Evolutionary conservation across 2,329 filamentous ascomycete genomes (phyloP).

Genomic region (Simplicillium aogashimaense): DNA sequence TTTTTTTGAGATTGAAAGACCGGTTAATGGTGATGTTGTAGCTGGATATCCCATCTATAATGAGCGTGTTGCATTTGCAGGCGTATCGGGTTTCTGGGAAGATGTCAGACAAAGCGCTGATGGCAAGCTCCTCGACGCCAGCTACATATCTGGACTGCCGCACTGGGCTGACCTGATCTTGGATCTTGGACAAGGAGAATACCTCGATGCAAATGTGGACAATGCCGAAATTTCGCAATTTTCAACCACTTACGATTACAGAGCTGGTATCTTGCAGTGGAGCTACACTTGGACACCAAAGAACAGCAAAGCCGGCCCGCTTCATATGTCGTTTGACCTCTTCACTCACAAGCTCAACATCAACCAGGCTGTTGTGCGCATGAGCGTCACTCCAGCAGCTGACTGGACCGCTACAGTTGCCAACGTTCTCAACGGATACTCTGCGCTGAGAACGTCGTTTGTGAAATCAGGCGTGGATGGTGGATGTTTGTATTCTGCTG

Average conservation of each 20-base stretch:
- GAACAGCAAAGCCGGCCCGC: constrained; percentile 25
- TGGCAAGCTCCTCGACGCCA: constrained; percentile 56
- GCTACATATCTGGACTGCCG: constrained; percentile 60
- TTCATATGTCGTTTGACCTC: constrained; percentile 54
- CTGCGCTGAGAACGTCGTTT: constrained; percentile 53
- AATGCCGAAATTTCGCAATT: constrained; percentile 50
- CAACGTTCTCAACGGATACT: constrained; percentile 58
- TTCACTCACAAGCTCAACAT: constrained; percentile 54
- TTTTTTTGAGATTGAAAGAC: constrained; percentile 15
- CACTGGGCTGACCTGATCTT: constrained; percentile 41
- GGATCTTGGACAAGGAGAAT: constrained; percentile 38
- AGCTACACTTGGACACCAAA: constrained; percentile 54
- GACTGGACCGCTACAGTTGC: constrained; percentile 48
- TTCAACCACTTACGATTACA: constrained; percentile 50
- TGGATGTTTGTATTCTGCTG: constrained; percentile 51
- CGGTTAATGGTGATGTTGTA: constrained; percentile 22
- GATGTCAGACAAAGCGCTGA: constrained; percentile 48
- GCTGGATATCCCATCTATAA: constrained; percentile 61
- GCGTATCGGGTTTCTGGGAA: constrained; percentile 59
- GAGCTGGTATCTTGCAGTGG: constrained; percentile 54
- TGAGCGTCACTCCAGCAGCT: constrained; percentile 46
- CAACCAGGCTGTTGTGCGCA: constrained; percentile 42
- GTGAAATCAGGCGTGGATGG: constrained; percentile 44
- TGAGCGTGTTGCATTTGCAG: constrained; percentile 54
- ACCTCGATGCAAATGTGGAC: constrained; percentile 52